Evolutionary conservation across 1,284 basidiomycete species (phyloP).

Genomic region (Termitomyces sp.): DNA sequence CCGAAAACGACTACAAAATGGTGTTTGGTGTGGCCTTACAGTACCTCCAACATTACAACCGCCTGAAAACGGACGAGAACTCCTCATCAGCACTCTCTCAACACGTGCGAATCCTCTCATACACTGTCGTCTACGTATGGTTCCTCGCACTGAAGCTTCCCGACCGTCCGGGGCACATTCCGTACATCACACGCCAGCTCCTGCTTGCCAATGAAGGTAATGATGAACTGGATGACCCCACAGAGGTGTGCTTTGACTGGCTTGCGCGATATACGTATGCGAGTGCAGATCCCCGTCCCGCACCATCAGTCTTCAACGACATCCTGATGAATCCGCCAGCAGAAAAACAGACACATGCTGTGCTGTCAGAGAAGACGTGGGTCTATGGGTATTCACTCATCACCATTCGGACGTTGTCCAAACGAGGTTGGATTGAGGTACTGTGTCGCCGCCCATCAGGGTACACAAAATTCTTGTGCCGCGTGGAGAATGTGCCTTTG

Average conservation of each 20-base stretch:
- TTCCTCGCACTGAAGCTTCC: conserved; percentile 87
- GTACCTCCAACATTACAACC: conserved; percentile 90
- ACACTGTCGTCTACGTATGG: conserved; percentile 93
- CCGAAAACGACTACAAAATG: conserved; percentile 87
- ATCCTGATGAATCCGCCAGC: conserved; percentile 55
- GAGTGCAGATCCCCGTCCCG: conserved; percentile 88
- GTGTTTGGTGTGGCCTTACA: conserved; percentile 94
- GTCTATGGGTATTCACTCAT: conserved; percentile 83
- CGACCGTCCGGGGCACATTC: conserved; percentile 80
- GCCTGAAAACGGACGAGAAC: conserved; percentile 45
- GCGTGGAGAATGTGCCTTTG: conserved; percentile 86
- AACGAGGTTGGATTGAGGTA: conserved; percentile 88
- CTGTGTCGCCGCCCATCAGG: conserved; percentile 87
- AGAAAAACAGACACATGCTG: conserved; percentile 33
- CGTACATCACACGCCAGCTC: conserved; percentile 85
- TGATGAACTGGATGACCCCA: conserved; percentile 78
- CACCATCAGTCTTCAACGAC: conserved; percentile 75
- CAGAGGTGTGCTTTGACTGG: conserved; percentile 98
- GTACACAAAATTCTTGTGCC: conserved; percentile 81
- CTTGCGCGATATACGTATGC: conserved; percentile 92
- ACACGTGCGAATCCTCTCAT: conserved; percentile 92
- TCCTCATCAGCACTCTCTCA: conserved; percentile 89
- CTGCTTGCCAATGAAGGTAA: conserved; percentile 84
- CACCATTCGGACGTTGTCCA: conserved; percentile 72
- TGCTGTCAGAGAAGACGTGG: conserved; percentile 74